Percentiles rank a stretch among this genome's conserved stretches.
These are phyloP conservation scores for Sporothrix humicola DNA, from an alignment of 2,329 filamentous ascomycete species.

Conservation along the genomic window DNA sequence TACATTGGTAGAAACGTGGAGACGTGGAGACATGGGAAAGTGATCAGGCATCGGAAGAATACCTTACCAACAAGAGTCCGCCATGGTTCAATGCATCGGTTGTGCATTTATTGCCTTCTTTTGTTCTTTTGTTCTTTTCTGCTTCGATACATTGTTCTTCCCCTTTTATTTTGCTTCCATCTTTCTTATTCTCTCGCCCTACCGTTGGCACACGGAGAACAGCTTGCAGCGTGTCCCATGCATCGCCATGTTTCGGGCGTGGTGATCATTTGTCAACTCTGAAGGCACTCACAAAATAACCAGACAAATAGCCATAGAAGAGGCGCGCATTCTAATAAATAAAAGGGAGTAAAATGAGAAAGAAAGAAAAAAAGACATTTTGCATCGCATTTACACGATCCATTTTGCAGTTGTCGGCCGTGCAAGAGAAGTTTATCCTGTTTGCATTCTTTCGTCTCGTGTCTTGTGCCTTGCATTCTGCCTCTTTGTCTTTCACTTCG, in stretches of 20 bases:
- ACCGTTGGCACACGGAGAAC: no score
- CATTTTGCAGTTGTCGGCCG: background rate
- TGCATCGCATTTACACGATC: background rate
- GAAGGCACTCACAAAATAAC: no score
- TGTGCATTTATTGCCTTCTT: no score
- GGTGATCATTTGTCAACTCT: background rate
- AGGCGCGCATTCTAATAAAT: no score
- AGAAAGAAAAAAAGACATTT: background rate
- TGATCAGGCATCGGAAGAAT: background rate
- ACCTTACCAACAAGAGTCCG: background rate
- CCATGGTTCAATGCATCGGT: background rate
- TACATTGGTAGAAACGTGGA: background rate
- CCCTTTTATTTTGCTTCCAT: background rate
- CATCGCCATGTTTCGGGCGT: background rate
- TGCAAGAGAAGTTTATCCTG: background rate
- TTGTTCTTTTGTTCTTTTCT: background rate
- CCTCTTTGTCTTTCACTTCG: background rate
- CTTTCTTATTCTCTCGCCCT: background rate
- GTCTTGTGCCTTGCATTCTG: no score
- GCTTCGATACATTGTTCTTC: background rate
- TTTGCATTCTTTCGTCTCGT: background rate
- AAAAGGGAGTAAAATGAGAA: background rate
- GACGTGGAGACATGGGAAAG: background rate
- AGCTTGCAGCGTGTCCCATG: background rate
- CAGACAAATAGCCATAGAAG: no score